A percentile compares a stretch with the other conserved stretches of the same genome.
These are phyloP conservation scores for Neurospora africana DNA, from an alignment of 495 filamentous ascomycete species.

Conservation along the genomic window DNA sequence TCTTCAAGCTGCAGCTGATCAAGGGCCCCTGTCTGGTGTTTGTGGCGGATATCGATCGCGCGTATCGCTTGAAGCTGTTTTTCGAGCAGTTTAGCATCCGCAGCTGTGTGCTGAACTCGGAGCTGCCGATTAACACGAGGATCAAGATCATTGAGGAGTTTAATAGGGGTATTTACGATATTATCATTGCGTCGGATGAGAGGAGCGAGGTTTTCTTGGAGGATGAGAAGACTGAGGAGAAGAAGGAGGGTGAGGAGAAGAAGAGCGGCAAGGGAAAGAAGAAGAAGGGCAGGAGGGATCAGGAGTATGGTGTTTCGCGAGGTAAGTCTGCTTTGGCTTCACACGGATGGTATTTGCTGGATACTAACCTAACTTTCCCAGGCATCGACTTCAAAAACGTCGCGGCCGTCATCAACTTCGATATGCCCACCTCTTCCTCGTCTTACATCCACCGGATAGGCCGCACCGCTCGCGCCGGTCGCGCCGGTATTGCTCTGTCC, in stretches of 20 bases:
- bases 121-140: constrained; percentile 83
- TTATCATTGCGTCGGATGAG: constrained; percentile 93
- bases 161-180: constrained; percentile 70
- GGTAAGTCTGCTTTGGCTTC: constrained; percentile 29
- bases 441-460: constrained; percentile 94
- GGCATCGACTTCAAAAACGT: constrained; percentile 92
- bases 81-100: constrained; percentile 94
- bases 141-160: constrained; percentile 96
- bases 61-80: constrained; percentile 89
- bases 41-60: constrained; percentile 84
- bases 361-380: background rate
- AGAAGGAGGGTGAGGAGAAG: constrained; percentile 10
- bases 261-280: constrained; percentile 18
- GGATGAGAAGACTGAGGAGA: constrained; percentile 30
- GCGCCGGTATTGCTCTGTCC: constrained; percentile 87
- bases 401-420: constrained; percentile 91
- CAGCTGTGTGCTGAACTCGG: constrained; percentile 89
- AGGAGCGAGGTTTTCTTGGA: constrained; percentile 65
- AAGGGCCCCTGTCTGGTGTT: constrained; percentile 94
- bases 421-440: constrained; percentile 77
- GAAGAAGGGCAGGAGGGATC: constrained; percentile 36
- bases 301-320: constrained; percentile 85
- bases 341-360: background rate
- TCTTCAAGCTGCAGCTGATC: constrained; percentile 88
- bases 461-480: constrained; percentile 81